phyloP scores from a whole-genome alignment of 805 yeast species.

The Brettanomyces custersianus region DNA sequence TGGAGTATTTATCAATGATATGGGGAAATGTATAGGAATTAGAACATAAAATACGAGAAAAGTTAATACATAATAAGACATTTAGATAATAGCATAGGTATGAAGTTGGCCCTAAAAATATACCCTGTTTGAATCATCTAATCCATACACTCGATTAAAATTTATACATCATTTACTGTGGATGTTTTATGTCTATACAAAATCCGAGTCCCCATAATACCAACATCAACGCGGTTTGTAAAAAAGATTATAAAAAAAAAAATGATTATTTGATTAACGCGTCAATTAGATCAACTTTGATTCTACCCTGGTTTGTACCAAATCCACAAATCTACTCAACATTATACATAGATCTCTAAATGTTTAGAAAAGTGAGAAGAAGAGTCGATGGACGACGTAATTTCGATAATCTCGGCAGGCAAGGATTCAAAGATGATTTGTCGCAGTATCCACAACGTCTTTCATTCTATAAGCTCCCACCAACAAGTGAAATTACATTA shows the following conservation, averaged over 20 bases:
- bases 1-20: too few relatives aligned
- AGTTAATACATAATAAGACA: too few relatives aligned
- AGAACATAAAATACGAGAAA: too few relatives aligned
- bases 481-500: conserved; percentile 75
- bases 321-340: too few relatives aligned
- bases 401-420: conserved; percentile 29
- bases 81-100: too few relatives aligned
- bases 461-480: conserved; percentile 70
- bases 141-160: too few relatives aligned
- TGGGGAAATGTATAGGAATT: too few relatives aligned
- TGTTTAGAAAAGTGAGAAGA: conserved; percentile 71
- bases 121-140: too few relatives aligned
- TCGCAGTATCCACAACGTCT: conserved; percentile 49
- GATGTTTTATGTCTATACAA: too few relatives aligned
- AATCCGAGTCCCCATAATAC: not conserved
- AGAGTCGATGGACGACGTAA: conserved; percentile 67
- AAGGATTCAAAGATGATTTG: conserved; percentile 21
- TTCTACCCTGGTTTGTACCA: not conserved
- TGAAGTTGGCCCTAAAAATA: too few relatives aligned
- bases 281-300: not conserved
- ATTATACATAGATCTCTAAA: conserved; percentile 21
- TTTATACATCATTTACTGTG: too few relatives aligned
- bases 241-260: conserved; percentile 6
- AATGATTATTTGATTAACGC: conserved; percentile 5
- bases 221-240: not conserved